Percentiles rank a stretch among this genome's conserved stretches.
Conservation (phyloP, 441 rosid genomes). For the Erysimum cheiri region DNA sequence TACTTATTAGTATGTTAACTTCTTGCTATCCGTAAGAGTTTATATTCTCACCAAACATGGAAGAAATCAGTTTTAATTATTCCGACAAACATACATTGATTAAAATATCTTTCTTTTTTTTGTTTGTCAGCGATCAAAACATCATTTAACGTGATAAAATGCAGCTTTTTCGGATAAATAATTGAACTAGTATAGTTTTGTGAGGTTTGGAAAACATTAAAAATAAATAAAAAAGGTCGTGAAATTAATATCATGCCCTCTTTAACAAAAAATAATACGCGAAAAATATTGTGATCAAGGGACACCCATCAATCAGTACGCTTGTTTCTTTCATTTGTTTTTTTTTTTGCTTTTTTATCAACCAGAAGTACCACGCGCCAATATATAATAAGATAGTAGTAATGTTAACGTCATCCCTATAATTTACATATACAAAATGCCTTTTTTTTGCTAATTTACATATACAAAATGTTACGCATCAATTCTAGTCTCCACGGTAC, state of each 20-base stretch:
- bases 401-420: background rate
- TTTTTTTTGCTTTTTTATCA: background rate
- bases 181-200: background rate
- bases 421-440: background rate
- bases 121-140: background rate
- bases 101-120: background rate
- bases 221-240: background rate
- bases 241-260: background rate
- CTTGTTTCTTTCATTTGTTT: background rate
- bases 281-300: conserved; percentile 5
- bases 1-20: background rate
- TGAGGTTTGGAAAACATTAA: conserved; percentile 29
- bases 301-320: background rate
- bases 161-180: conserved; percentile 4
- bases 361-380: conserved; percentile 9
- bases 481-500: background rate
- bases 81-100: conserved; percentile 7
- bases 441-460: background rate
- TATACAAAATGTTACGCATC: background rate
- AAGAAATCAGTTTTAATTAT: background rate
- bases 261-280: background rate
- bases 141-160: background rate
- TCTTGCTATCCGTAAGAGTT: background rate
- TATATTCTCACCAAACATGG: background rate
- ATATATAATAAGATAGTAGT: background rate